A percentile compares a stretch with the other conserved stretches of the same genome.
phyloP scores from a whole-genome alignment of 2,329 filamentous ascomycete species.

The Knufia petricola region DNA sequence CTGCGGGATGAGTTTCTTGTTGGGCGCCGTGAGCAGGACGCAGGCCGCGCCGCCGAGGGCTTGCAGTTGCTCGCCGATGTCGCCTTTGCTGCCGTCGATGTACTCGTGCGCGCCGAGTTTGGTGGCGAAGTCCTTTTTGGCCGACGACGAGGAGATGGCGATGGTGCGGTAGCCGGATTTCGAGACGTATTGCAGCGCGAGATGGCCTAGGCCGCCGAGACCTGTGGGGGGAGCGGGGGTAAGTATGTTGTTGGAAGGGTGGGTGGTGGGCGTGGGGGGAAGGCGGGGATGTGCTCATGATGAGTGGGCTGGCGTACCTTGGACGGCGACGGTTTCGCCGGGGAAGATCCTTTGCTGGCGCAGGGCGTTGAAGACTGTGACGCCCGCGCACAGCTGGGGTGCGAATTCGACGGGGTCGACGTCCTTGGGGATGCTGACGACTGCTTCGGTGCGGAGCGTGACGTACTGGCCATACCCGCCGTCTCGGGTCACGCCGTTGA shows the following conservation, averaged over 20 bases:
- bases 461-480: conserved; percentile 51
- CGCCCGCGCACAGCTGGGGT: conserved; percentile 42
- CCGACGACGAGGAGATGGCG: conserved; percentile 39
- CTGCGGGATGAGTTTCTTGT: conserved; percentile 26
- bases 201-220: conserved; percentile 44
- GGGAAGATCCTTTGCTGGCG: conserved; percentile 38
- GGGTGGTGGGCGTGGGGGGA: too few relatives aligned
- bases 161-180: conserved; percentile 46
- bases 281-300: not conserved
- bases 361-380: conserved; percentile 36
- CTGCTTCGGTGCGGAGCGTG: conserved; percentile 30
- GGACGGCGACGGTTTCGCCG: conserved; percentile 41
- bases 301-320: conserved; percentile 22
- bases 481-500: conserved; percentile 58
- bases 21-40: conserved; percentile 33
- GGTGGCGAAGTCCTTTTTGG: conserved; percentile 46
- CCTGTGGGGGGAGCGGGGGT: conserved; percentile 26
- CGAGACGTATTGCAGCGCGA: conserved; percentile 44
- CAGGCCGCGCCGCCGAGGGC: conserved; percentile 27
- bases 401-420: conserved; percentile 38
- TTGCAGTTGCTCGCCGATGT: conserved; percentile 28
- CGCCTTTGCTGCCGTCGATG: conserved; percentile 36
- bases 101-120: conserved; percentile 50
- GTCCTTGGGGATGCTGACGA: conserved; percentile 38
- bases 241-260: too few relatives aligned